Evolutionary conservation across 306 rosid genomes (phyloP).

Genomic region (Cicer judaicum): DNA sequence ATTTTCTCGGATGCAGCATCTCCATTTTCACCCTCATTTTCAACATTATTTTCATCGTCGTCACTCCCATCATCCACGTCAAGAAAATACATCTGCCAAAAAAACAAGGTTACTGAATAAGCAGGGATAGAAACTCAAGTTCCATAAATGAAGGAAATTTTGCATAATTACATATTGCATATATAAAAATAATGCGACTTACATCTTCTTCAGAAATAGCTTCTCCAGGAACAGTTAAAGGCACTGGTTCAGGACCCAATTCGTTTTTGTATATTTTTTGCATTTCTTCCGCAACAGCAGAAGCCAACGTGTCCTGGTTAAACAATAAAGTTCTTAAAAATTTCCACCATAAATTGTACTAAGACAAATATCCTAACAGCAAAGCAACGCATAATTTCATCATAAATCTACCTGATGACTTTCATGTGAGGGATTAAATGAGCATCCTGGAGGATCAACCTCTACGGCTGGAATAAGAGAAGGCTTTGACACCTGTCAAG

Average conservation of each 20-base stretch:
- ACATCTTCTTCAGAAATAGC: constrained; percentile 83
- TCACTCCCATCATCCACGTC: constrained; percentile 78
- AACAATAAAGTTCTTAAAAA: constrained; percentile 28
- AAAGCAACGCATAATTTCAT: not conserved
- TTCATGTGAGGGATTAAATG: constrained; percentile 78
- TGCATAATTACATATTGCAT: not conserved
- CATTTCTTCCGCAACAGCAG: constrained; percentile 92
- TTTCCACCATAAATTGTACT: not conserved
- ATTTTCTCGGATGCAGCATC: constrained; percentile 61
- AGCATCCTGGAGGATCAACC: constrained; percentile 92
- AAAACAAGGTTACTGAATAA: constrained; percentile 40
- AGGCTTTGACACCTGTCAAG: constrained; percentile 58
- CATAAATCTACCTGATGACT: constrained; percentile 78
- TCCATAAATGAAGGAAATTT: not conserved
- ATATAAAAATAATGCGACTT: constrained; percentile 47
- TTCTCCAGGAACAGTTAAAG: constrained; percentile 82
- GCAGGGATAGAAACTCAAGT: constrained; percentile 6
- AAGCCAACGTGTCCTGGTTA: constrained; percentile 78
- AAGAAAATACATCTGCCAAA: constrained; percentile 74
- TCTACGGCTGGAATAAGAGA: constrained; percentile 87
- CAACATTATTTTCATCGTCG: constrained; percentile 59
- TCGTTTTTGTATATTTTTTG: constrained; percentile 85
- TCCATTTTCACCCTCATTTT: constrained; percentile 56
- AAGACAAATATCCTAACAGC: constrained; percentile 19
- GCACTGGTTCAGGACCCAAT: constrained; percentile 91